phyloP scores from a whole-genome alignment of 169 alveolate genomes.

The Plasmodium fragile region DNA sequence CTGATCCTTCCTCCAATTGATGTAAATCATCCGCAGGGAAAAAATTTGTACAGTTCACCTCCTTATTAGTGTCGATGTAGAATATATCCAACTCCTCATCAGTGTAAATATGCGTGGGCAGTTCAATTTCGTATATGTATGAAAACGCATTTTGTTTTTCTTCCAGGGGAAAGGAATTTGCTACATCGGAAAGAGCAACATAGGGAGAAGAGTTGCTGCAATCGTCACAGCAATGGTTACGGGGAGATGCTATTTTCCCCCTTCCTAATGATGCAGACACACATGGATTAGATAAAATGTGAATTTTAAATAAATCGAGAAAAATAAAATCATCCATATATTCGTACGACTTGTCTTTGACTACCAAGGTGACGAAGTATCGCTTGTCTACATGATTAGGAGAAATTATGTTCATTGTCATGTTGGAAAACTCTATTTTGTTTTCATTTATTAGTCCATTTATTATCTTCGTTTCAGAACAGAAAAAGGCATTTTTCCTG shows the following conservation, averaged over 20 bases:
- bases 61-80: conserved; percentile 39
- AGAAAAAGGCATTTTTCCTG: conserved; percentile 26
- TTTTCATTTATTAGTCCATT: conserved; percentile 9
- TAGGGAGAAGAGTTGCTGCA: background rate
- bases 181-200: background rate
- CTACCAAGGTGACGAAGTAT: conserved; percentile 19
- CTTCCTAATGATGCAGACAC: background rate
- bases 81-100: conserved; percentile 17
- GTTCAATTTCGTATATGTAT: conserved; percentile 25
- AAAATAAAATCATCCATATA: conserved; percentile 46
- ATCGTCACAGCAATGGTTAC: background rate
- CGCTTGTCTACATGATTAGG: conserved; percentile 9
- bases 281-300: conserved; percentile 15
- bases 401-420: conserved; percentile 30
- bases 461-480: conserved; percentile 54
- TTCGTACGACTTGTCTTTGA: conserved; percentile 60
- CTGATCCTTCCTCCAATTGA: background rate
- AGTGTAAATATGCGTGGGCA: conserved; percentile 47
- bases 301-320: conserved; percentile 41
- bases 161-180: background rate
- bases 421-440: conserved; percentile 44
- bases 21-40: conserved; percentile 9
- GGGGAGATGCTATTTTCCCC: background rate
- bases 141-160: conserved; percentile 20
- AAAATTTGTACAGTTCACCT: conserved; percentile 30